Percentiles rank a stretch among this genome's conserved stretches.
phyloP scores from a whole-genome alignment of 2,329 filamentous ascomycete species.

The Curvularia verruculosa region DNA sequence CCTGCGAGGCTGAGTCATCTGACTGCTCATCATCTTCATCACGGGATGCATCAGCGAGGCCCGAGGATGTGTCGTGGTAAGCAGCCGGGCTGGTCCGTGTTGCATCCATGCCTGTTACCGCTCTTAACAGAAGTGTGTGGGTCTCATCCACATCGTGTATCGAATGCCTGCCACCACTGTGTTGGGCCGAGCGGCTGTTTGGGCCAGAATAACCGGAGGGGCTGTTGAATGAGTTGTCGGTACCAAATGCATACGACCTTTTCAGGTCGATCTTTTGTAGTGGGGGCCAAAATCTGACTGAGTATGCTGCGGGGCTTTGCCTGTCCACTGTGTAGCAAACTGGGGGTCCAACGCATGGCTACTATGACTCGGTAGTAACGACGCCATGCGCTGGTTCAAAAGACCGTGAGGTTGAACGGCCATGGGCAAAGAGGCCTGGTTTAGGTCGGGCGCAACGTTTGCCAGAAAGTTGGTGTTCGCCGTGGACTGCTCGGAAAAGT shows the following conservation, averaged over 20 bases:
- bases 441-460: slow-evolving; percentile 11
- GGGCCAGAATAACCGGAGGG: slow-evolving; percentile 34
- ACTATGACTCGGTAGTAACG: slow-evolving; percentile 38
- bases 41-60: slow-evolving; percentile 8
- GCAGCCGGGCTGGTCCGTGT: slow-evolving; percentile 15
- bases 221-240: slow-evolving; percentile 45
- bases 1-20: slow-evolving; percentile 31
- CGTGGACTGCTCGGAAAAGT: slow-evolving; percentile 26
- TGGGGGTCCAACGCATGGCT: slow-evolving; percentile 39
- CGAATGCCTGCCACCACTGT: slow-evolving; percentile 33
- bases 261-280: slow-evolving; percentile 30
- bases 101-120: slow-evolving; percentile 14
- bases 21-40: slow-evolving; percentile 31
- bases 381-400: slow-evolving; percentile 39
- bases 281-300: slow-evolving; percentile 27
- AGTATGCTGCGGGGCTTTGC: slow-evolving; percentile 26
- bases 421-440: slow-evolving; percentile 21
- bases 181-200: slow-evolving; percentile 30
- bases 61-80: slow-evolving; percentile 9
- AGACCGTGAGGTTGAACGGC: slow-evolving; percentile 34
- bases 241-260: slow-evolving; percentile 45
- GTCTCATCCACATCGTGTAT: slow-evolving; percentile 31
- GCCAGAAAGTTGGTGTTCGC: slow-evolving; percentile 7
- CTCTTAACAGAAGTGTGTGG: slow-evolving; percentile 23
- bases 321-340: slow-evolving; percentile 37